Base-by-base conservation (phyloP, 345 rosid genomes). In the Citrus hindsii region DNA sequence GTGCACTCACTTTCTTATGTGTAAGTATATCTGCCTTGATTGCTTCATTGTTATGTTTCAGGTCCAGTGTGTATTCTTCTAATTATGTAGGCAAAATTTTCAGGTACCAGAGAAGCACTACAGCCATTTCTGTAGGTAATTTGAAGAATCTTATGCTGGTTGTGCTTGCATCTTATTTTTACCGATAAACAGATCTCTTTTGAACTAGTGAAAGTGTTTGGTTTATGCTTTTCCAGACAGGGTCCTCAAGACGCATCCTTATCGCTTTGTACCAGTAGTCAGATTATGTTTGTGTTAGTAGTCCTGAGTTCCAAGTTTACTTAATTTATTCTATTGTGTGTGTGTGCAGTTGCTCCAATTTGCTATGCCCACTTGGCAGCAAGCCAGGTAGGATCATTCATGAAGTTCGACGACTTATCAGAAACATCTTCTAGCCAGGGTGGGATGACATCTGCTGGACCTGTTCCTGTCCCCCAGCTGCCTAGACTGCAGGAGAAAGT, bases 21-120 rank as follows among this genome's bases (percentile, higher is more conserved):
- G 88, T 87, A 78, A 81, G 88, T 80, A 71, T 32, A 28, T 33
- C 4, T 55, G 19, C 5, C 21, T 53, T 46, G 1, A 35, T 61
- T 61, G 55, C 37, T 27, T 65, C 7, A 18, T 42, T 19, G 61
- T 28, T 73, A 4, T 46, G 59, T 6, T 33, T 38, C 6, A 1
- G 5, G 51, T 42, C 13, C 51, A 42, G 51, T 42, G 51, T 2
- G 51, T 4, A 13, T 56, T 24, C 32, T 37, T 21, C 76, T 71
- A 38, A 69, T 84, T 13, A n/a, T 60, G 4, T 32, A 6, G 37
- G 59, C 27, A 21, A 60, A 76, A 46, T 32, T 78, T 85, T 76
- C 86, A 93, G 95, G 81, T 93, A 92, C 58, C 99, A 95, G 82
- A 86, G 96, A 79, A 93, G 98, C 84, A 92, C 99, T 3, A 91